Evolutionary conservation across 257 asterid species (phyloP).

Genomic region (Oldenlandia corymbosa): DNA sequence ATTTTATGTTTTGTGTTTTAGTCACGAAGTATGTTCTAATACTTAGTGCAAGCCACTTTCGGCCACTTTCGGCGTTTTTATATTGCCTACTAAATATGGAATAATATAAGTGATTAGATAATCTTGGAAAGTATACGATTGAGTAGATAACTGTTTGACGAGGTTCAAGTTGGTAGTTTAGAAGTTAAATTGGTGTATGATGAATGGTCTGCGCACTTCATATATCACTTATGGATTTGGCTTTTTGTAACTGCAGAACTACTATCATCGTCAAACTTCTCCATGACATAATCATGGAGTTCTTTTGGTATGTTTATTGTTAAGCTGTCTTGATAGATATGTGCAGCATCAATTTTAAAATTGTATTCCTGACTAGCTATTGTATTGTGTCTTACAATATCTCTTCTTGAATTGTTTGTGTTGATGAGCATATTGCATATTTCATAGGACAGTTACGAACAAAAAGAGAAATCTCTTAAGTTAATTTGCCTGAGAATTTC

Average conservation of each 20-base stretch:
- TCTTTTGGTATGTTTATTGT: conserved; percentile 64
- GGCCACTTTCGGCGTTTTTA: not conserved
- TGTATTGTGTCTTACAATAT: not conserved
- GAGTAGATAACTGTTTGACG: not conserved
- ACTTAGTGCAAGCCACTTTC: not conserved
- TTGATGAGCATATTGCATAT: not conserved
- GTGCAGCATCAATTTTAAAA: not conserved
- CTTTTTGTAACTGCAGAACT: conserved; percentile 40
- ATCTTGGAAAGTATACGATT: too few species aligned
- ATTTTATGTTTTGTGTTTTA: not conserved
- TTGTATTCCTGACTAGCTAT: not conserved
- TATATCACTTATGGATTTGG: not conserved
- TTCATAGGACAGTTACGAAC: not conserved
- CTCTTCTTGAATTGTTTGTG: not conserved
- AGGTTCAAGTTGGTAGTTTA: not conserved
- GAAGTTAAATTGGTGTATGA: not conserved
- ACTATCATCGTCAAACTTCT: conserved; percentile 42
- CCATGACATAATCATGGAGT: conserved; percentile 84
- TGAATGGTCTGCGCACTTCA: too few species aligned
- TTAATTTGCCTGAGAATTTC: not conserved
- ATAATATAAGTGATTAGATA: not conserved
- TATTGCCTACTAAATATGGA: not conserved
- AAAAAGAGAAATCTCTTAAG: not conserved
- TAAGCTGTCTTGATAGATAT: not conserved
- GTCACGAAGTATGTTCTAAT: too few species aligned